Conservation (phyloP, 805 yeast genomes). For the Maudiozyma serrabonitensis region DNA sequence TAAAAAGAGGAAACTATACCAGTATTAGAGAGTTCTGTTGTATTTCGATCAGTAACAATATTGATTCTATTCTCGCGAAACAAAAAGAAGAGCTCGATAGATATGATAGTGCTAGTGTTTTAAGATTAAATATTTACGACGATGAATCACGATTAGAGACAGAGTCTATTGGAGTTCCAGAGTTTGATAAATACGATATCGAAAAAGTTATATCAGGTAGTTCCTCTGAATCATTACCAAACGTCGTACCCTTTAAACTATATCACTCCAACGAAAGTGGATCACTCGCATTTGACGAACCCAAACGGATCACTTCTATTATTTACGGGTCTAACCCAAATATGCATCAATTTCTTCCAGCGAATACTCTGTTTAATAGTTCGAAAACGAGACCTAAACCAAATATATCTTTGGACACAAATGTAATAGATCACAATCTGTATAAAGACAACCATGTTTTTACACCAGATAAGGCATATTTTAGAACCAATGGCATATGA, state of each 20-base stretch:
- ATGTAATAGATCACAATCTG: too few species aligned
- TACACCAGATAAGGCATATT: slow-evolving; percentile 10
- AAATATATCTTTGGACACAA: background rate
- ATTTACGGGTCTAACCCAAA: background rate
- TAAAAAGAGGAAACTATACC: slow-evolving; percentile 31
- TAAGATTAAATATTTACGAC: background rate
- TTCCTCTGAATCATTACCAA: background rate
- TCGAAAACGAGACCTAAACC: background rate
- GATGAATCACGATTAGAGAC: background rate
- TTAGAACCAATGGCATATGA: slow-evolving; percentile 1
- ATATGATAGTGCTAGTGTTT: background rate
- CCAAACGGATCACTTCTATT: background rate
- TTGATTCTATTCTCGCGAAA: slow-evolving; percentile 33
- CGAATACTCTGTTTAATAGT: too few species aligned
- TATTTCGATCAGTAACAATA: slow-evolving; percentile 46
- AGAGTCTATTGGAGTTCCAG: background rate
- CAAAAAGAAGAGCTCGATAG: slow-evolving; percentile 6
- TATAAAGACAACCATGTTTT: background rate
- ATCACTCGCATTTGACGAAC: background rate
- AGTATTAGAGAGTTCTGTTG: slow-evolving; percentile 55
- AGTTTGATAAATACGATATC: background rate
- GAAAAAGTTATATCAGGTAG: background rate
- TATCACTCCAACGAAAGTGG: background rate
- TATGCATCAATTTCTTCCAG: background rate
- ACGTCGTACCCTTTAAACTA: background rate